Conservation (phyloP, 2,329 filamentous ascomycete genomes). For the Cadophora gregata region DNA sequence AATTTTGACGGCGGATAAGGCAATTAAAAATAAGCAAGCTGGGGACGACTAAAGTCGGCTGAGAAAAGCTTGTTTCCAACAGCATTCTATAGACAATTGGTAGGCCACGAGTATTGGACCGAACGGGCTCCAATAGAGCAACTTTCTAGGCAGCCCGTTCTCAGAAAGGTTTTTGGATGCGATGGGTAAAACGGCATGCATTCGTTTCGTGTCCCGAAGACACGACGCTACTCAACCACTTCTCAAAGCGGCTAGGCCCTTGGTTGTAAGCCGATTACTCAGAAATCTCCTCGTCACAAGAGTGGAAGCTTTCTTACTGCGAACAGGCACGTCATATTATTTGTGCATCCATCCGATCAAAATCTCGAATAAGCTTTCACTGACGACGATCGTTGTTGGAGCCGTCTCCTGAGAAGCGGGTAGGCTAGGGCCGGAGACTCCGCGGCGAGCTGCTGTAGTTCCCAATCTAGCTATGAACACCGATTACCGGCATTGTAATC, state of each 20-base stretch:
- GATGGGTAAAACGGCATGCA: not conserved
- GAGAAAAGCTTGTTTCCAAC: not conserved
- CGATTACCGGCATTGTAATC: not conserved
- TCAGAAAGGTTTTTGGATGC: not conserved
- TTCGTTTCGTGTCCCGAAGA: not conserved
- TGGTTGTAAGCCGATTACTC: constrained; percentile 9
- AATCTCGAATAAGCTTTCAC: constrained; percentile 11
- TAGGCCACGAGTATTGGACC: not conserved
- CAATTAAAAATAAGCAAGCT: not conserved
- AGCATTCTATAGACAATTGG: not conserved
- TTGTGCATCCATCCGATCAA: not conserved
- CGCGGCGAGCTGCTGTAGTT: not conserved
- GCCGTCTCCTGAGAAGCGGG: constrained; percentile 1
- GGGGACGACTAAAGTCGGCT: not conserved
- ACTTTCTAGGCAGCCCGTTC: not conserved
- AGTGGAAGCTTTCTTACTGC: not conserved
- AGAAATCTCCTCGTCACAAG: not conserved
- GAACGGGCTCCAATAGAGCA: not conserved
- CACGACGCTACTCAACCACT: constrained; percentile 4
- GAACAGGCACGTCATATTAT: not conserved
- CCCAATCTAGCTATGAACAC: not conserved
- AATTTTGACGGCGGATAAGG: no score
- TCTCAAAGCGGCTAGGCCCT: constrained; percentile 3
- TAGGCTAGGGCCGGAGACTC: not conserved
- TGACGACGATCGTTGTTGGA: constrained; percentile 13